Percentiles rank a stretch among this genome's conserved stretches.
Conservation (phyloP, 2,329 filamentous ascomycete species). For the Bipolaris victoriae region DNA sequence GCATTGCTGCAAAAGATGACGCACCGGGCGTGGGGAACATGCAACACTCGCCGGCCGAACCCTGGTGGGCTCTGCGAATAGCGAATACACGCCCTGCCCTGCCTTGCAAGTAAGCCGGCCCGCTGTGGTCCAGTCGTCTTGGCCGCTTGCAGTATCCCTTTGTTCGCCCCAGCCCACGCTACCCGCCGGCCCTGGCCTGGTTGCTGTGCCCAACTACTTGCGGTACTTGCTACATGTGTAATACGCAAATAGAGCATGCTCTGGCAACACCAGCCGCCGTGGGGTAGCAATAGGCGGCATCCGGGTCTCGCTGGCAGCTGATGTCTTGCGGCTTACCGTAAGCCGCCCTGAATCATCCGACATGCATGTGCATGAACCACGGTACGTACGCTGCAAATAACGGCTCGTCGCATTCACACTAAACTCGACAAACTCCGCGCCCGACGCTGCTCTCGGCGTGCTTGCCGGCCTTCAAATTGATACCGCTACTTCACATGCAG, state of each 20-base stretch:
- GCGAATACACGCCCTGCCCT: neutral
- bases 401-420: conserved; percentile 2
- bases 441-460: conserved; percentile 4
- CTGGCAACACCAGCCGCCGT: neutral
- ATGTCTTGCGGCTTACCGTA: neutral
- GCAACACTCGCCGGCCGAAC: conserved; percentile 19
- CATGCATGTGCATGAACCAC: conserved; percentile 4
- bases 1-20: conserved; percentile 28
- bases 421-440: conserved; percentile 1
- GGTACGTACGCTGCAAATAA: conserved; percentile 4
- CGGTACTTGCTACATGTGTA: too few species aligned
- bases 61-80: neutral
- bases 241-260: too few species aligned
- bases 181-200: neutral
- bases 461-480: conserved; percentile 6
- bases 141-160: too few species aligned
- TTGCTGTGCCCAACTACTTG: too few species aligned
- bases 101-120: neutral
- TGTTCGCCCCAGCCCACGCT: neutral
- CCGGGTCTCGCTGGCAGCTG: neutral
- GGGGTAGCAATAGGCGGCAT: too few species aligned
- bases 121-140: neutral
- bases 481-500: neutral
- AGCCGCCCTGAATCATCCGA: conserved; percentile 1
- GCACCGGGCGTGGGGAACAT: conserved; percentile 33